These are phyloP conservation scores for Malus sylvestris DNA, from an alignment of 306 rosid species.

Conservation along the genomic window DNA sequence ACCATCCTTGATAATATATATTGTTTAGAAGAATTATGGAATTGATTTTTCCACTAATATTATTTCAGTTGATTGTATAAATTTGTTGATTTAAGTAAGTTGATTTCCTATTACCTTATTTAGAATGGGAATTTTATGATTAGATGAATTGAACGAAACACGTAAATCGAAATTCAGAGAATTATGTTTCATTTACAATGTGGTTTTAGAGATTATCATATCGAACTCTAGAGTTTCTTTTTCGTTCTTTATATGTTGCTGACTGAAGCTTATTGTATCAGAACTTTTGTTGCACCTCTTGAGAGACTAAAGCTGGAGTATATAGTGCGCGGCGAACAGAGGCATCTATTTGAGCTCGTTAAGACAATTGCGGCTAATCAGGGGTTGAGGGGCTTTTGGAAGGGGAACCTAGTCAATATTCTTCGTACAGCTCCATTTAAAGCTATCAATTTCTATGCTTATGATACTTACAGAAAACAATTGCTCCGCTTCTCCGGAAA, in stretches of 20 bases:
- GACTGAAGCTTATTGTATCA: conserved; percentile 22
- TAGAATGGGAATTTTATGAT: background rate
- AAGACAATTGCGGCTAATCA: conserved; percentile 62
- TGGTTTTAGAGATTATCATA: background rate
- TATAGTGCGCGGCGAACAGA: conserved; percentile 78
- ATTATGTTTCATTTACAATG: background rate
- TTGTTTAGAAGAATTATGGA: background rate
- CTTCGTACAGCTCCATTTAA: conserved; percentile 96
- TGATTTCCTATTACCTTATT: background rate
- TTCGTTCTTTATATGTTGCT: background rate
- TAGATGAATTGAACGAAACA: background rate
- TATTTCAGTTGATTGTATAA: background rate
- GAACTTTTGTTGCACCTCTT: conserved; percentile 94
- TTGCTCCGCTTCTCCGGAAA: conserved; percentile 60
- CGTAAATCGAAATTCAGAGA: background rate
- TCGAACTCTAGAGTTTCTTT: background rate
- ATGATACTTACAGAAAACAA: conserved; percentile 85
- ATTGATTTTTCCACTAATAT: background rate
- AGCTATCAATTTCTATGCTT: conserved; percentile 85
- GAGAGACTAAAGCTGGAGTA: conserved; percentile 98
- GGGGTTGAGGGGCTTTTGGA: conserved; percentile 96
- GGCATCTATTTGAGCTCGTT: conserved; percentile 54
- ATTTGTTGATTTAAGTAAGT: background rate
- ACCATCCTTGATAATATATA: too few species aligned
- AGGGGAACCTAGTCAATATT: conserved; percentile 80